phyloP scores from a whole-genome alignment of 2,329 filamentous ascomycete genomes.

The Trichoderma sp. region DNA sequence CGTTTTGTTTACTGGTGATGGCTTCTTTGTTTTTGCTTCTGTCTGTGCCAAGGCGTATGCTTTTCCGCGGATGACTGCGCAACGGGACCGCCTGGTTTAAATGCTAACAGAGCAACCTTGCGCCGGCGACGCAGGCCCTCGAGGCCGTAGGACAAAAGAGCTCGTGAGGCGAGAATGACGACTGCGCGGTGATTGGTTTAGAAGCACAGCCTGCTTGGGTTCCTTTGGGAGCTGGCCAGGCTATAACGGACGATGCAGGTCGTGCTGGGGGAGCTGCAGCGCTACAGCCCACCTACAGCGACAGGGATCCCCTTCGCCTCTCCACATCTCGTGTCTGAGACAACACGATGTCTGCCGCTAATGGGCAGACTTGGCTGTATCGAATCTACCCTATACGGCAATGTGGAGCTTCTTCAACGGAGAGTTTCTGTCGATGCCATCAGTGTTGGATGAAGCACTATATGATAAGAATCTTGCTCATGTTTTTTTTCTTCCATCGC shows the following conservation, averaged over 20 bases:
- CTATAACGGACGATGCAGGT: slow-evolving; percentile 11
- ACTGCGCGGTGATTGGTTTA: not conserved
- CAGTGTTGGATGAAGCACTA: not conserved
- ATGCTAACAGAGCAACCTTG: slow-evolving; percentile 16
- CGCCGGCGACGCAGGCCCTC: slow-evolving; percentile 26
- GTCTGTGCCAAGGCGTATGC: not conserved
- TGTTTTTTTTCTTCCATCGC: not conserved
- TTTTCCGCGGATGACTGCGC: not conserved
- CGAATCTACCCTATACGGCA: slow-evolving; percentile 13
- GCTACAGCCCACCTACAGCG: slow-evolving; percentile 8
- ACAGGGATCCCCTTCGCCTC: not conserved
- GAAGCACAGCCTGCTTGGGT: not conserved
- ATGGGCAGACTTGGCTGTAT: slow-evolving; percentile 3
- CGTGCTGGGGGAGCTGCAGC: slow-evolving; percentile 9
- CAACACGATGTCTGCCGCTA: slow-evolving; percentile 7
- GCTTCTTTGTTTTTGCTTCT: not conserved
- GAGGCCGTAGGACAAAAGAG: slow-evolving; percentile 7
- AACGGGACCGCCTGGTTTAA: not conserved
- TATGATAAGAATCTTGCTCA: not conserved
- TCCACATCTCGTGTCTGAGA: slow-evolving; percentile 4
- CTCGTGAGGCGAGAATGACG: slow-evolving; percentile 12
- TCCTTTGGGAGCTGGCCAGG: not conserved
- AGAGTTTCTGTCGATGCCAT: not conserved
- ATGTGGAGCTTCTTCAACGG: not conserved
- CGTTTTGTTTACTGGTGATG: not conserved